Percentiles rank a stretch among this genome's conserved stretches.
These are phyloP conservation scores for Huntiella abstrusa DNA, from an alignment of 2,329 filamentous ascomycete genomes.

Conservation along the genomic window DNA sequence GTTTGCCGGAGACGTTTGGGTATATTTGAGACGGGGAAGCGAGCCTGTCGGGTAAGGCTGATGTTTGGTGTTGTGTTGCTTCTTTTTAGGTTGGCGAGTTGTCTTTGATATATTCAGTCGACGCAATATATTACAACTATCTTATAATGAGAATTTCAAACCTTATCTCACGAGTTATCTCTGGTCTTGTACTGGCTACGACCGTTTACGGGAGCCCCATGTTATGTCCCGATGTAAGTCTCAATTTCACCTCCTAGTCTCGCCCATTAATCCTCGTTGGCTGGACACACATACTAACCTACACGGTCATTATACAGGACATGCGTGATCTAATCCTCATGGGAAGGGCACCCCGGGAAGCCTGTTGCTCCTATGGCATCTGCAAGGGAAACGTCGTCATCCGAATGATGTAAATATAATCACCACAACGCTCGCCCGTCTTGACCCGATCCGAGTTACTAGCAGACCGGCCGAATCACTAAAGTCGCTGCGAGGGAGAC, in stretches of 20 bases:
- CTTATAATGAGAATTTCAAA: not conserved
- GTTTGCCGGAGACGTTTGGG: not conserved
- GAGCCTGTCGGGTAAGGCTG: too few species aligned
- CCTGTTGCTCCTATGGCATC: conserved; percentile 34
- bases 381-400: conserved; percentile 32
- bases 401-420: conserved; percentile 20
- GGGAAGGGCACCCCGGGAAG: conserved; percentile 27
- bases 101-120: not conserved
- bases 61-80: too few species aligned
- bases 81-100: not conserved
- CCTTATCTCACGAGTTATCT: not conserved
- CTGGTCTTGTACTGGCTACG: not conserved
- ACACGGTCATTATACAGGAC: conserved; percentile 5
- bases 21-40: not conserved
- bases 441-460: too few species aligned
- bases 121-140: not conserved
- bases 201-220: conserved; percentile 7
- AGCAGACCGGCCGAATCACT: too few species aligned
- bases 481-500: too few species aligned
- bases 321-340: conserved; percentile 26
- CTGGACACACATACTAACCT: not conserved
- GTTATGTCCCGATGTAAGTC: conserved; percentile 8
- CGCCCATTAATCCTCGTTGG: not conserved
- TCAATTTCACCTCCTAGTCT: not conserved
- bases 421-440: too few species aligned